These are phyloP conservation scores for Mallotus nudiflorus DNA, from an alignment of 345 rosid genomes.

Conservation along the genomic window DNA sequence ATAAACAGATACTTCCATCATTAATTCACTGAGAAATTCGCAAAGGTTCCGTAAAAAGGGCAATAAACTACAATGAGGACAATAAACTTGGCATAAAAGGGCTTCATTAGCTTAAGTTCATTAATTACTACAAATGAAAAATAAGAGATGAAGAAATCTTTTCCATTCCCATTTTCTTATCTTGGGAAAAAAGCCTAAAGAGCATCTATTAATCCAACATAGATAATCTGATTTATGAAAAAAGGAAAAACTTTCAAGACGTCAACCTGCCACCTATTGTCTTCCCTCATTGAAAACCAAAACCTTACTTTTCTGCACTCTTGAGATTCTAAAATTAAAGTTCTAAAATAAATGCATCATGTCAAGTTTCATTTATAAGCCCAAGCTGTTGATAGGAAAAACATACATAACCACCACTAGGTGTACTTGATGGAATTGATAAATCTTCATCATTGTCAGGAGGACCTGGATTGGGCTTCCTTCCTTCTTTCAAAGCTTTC, in stretches of 20 bases:
- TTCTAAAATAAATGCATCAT: background rate
- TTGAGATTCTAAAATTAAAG: background rate
- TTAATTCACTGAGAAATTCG: conserved; percentile 1
- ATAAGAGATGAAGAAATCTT: background rate
- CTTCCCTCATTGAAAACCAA: too few species aligned
- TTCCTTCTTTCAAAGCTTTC: conserved; percentile 93
- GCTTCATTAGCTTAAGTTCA: too few species aligned
- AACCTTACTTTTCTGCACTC: too few species aligned
- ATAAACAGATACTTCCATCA: conserved; percentile 10
- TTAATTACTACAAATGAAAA: too few species aligned
- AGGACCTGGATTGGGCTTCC: conserved; percentile 88
- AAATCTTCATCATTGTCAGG: conserved; percentile 68
- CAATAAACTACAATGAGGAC: too few species aligned
- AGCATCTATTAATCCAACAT: too few species aligned
- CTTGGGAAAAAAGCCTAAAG: background rate
- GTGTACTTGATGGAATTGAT: conserved; percentile 45
- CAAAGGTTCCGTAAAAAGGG: background rate
- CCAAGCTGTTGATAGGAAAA: conserved; percentile 1
- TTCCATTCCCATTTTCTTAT: too few species aligned
- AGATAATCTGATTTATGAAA: too few species aligned
- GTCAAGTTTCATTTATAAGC: conserved; percentile 3
- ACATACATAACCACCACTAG: conserved; percentile 51
- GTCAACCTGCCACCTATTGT: too few species aligned
- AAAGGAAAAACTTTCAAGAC: too few species aligned
- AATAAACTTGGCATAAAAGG: too few species aligned